Evolutionary conservation across 2,329 filamentous ascomycete genomes (phyloP).

Genomic region (Periconia sp.): DNA sequence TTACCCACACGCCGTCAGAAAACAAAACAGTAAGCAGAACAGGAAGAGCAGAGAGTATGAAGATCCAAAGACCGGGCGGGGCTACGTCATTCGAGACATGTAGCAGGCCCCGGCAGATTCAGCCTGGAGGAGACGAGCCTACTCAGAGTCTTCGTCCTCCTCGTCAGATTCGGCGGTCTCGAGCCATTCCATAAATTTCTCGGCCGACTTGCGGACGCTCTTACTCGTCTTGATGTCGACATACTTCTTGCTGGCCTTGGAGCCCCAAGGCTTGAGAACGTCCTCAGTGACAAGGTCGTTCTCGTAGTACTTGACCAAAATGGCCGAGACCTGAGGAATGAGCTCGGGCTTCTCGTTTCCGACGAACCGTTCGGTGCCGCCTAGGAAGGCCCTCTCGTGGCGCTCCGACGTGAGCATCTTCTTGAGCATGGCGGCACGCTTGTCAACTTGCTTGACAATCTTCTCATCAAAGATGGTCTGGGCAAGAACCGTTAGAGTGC

Average conservation of each 20-base stretch:
- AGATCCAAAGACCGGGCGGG: not conserved
- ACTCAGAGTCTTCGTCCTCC: conserved; percentile 36
- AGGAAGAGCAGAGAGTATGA: conserved; percentile 5
- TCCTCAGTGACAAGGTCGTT: conserved; percentile 89
- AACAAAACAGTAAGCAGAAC: conserved; percentile 12
- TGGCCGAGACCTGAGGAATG: conserved; percentile 77
- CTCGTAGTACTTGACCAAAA: conserved; percentile 89
- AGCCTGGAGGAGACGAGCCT: conserved; percentile 9
- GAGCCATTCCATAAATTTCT: conserved; percentile 94
- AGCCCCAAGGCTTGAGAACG: conserved; percentile 86
- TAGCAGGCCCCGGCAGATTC: not conserved
- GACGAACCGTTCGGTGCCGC: conserved; percentile 92
- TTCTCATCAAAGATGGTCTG: conserved; percentile 93
- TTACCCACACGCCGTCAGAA: conserved; percentile 25
- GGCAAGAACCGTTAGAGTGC: conserved; percentile 87
- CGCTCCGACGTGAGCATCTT: conserved; percentile 90
- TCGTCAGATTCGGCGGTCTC: conserved; percentile 76
- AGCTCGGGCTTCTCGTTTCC: conserved; percentile 82
- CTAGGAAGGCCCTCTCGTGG: conserved; percentile 93
- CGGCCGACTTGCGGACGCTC: conserved; percentile 93
- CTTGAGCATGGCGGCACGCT: conserved; percentile 85
- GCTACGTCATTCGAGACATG: not conserved
- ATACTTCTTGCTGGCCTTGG: conserved; percentile 98
- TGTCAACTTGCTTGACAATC: conserved; percentile 84
- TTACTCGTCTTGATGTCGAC: conserved; percentile 87